Percentiles rank a stretch among this genome's conserved stretches.
Conservation (phyloP, 495 filamentous ascomycete species). For the Jackrogersella multiformis region DNA sequence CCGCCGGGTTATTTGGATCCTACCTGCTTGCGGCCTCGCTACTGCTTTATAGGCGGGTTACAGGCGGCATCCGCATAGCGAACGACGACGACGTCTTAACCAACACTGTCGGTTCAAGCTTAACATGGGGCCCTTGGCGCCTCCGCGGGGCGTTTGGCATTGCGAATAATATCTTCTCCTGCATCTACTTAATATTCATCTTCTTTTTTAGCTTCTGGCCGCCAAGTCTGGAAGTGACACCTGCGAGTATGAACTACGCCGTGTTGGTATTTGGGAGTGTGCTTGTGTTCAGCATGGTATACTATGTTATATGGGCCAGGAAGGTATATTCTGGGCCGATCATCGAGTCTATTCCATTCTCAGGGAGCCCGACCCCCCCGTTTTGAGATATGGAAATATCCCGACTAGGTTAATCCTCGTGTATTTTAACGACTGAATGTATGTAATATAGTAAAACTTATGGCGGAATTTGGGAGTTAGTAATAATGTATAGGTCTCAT, state of each 20-base stretch:
- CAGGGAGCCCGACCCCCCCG: background rate
- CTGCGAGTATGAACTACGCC: background rate
- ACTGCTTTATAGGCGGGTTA: background rate
- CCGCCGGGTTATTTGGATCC: constrained; percentile 1
- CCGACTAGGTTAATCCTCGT: too few relatives aligned
- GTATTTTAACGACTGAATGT: background rate
- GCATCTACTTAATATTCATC: constrained; percentile 3
- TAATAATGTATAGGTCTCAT: too few relatives aligned
- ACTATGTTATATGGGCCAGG: constrained; percentile 1
- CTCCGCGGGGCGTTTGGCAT: background rate
- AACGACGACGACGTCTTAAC: constrained; percentile 1
- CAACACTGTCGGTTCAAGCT: background rate
- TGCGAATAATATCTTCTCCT: background rate
- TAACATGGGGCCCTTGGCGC: constrained; percentile 4
- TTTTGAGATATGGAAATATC: background rate
- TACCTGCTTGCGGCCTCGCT: background rate
- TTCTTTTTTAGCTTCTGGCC: constrained; percentile 13
- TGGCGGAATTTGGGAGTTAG: too few relatives aligned
- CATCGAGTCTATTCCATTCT: constrained; percentile 1
- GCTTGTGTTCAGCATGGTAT: background rate
- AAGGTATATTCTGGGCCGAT: constrained; percentile 1
- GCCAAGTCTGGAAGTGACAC: background rate
- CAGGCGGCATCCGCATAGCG: background rate
- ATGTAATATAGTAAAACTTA: too few relatives aligned
- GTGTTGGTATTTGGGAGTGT: background rate